Conservation (phyloP, 2,329 filamentous ascomycete genomes). For the Tolypocladium endophyticum region DNA sequence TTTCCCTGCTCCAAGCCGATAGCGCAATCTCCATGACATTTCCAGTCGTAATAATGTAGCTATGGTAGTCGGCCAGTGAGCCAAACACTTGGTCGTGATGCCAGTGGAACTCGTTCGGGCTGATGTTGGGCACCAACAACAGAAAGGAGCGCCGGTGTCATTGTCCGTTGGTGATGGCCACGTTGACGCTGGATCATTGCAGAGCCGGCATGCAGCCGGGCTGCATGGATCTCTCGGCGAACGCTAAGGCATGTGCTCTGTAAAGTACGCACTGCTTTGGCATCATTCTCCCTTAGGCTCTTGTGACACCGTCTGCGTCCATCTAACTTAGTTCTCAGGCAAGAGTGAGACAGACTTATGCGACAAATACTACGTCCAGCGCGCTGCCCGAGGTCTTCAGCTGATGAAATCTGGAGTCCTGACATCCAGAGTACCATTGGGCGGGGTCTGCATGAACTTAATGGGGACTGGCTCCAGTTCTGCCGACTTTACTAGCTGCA, state of each 20-base stretch:
- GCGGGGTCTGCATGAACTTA: conserved; percentile 7
- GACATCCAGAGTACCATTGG: not conserved
- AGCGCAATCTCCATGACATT: not conserved
- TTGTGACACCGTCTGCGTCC: not conserved
- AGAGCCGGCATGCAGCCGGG: not conserved
- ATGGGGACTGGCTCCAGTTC: not conserved
- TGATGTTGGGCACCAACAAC: conserved; percentile 2
- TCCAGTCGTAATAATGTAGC: not conserved
- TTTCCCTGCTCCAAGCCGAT: not conserved
- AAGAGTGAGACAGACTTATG: not conserved
- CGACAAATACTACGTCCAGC: not conserved
- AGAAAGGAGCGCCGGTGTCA: not conserved
- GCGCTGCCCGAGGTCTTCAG: not conserved
- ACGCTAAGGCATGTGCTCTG: not conserved
- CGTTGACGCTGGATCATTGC: not conserved
- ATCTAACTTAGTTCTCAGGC: not conserved
- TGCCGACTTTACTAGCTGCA: conserved; percentile 4
- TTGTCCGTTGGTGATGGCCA: not conserved
- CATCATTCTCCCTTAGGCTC: not conserved
- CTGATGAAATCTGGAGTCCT: not conserved
- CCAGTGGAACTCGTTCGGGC: not conserved
- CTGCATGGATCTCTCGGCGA: not conserved
- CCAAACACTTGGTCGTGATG: not conserved
- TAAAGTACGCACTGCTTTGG: not conserved
- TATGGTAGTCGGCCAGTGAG: not conserved